Conservation (phyloP, 2,329 filamentous ascomycete species). For the Cadophora gregata region DNA sequence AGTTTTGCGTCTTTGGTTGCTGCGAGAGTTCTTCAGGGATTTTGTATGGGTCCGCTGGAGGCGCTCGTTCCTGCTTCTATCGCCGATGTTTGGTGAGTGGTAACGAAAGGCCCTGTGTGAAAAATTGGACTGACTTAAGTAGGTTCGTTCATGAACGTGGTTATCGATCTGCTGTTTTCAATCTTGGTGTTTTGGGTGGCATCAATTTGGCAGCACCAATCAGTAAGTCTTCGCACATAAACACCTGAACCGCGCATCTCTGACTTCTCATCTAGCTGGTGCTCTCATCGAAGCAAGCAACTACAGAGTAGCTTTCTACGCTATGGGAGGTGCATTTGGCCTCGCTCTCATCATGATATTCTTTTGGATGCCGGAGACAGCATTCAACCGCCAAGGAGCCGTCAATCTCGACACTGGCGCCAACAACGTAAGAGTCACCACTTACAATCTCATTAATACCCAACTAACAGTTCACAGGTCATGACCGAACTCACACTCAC, state of each 20-base stretch:
- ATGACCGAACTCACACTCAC: conserved; percentile 30
- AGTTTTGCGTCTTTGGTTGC: conserved; percentile 46
- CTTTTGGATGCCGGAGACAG: conserved; percentile 52
- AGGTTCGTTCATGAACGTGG: conserved; percentile 52
- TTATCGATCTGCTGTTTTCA: conserved; percentile 49
- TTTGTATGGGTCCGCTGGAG: conserved; percentile 31
- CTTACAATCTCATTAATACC: neutral
- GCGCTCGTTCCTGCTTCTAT: conserved; percentile 45
- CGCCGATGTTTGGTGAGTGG: conserved; percentile 47
- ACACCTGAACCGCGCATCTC: neutral
- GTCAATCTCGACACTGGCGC: conserved; percentile 47
- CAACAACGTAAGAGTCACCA: conserved; percentile 33
- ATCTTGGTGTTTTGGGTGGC: conserved; percentile 49
- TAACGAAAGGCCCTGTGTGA: no score
- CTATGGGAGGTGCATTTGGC: conserved; percentile 50
- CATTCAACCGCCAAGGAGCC: conserved; percentile 44
- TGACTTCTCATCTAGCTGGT: conserved; percentile 42
- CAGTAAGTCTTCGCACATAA: conserved; percentile 37
- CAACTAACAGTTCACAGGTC: conserved; percentile 16
- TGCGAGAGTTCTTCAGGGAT: conserved; percentile 38
- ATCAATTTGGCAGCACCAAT: conserved; percentile 50
- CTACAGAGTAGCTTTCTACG: conserved; percentile 45
- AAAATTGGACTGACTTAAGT: neutral
- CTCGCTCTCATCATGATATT: conserved; percentile 47
- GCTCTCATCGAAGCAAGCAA: conserved; percentile 48